Evolutionary conservation across 352 stramenopile species (phyloP).

Genomic region (Globisporangium irregulare): DNA sequence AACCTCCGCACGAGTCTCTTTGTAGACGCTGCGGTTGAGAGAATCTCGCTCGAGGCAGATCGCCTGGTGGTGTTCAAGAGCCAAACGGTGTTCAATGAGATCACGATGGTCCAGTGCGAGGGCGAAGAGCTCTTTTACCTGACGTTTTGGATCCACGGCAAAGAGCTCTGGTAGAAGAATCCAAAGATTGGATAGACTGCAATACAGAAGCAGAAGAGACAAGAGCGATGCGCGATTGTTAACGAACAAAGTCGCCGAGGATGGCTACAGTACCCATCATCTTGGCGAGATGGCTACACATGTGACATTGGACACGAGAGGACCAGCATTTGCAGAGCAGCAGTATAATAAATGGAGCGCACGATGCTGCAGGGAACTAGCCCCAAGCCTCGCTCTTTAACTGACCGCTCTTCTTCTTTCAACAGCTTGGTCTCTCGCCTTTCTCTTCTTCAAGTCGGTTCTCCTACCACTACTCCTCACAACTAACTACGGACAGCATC

Average conservation of each 20-base stretch:
- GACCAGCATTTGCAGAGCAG: too few species aligned
- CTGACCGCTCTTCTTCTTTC: too few species aligned
- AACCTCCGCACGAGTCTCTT: conserved; percentile 32
- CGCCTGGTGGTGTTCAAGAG: conserved; percentile 71
- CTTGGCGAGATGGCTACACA: too few species aligned
- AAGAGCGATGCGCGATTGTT: too few species aligned
- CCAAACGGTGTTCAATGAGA: conserved; percentile 65
- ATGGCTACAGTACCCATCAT: not conserved
- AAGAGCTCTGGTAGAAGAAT: conserved; percentile 22
- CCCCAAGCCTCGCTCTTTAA: too few species aligned
- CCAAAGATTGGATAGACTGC: not conserved
- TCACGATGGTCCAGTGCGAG: conserved; percentile 30
- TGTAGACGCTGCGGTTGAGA: conserved; percentile 29
- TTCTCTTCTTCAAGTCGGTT: too few species aligned
- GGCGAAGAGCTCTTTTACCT: conserved; percentile 51
- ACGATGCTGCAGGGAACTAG: too few species aligned
- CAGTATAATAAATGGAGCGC: too few species aligned
- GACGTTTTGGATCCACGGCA: conserved; percentile 85
- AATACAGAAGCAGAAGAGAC: not conserved
- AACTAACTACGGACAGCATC: too few species aligned
- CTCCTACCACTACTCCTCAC: too few species aligned
- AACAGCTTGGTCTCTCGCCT: too few species aligned
- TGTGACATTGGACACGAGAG: too few species aligned
- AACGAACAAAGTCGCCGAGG: not conserved
- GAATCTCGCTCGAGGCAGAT: conserved; percentile 34